These are phyloP conservation scores for Fraxinus greggii DNA, from an alignment of 305 asterid genomes.

Conservation along the genomic window DNA sequence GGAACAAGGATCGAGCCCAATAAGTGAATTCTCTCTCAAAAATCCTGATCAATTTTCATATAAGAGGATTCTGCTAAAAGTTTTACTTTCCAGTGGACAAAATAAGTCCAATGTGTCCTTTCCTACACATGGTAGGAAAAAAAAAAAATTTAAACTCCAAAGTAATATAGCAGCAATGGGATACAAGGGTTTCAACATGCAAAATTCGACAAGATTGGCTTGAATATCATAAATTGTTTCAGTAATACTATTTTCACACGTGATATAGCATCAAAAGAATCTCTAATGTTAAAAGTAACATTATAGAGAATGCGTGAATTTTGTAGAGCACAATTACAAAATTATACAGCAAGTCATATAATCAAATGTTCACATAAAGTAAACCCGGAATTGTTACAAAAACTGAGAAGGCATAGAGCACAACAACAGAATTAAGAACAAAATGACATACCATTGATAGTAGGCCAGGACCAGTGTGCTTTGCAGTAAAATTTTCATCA, in stretches of 20 bases:
- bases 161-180: neutral
- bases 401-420: constrained; percentile 10
- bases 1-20: neutral
- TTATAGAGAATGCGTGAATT: neutral
- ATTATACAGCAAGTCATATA: neutral
- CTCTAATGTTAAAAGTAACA: neutral
- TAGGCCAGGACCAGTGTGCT: constrained; percentile 97
- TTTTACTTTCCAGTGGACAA: neutral
- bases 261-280: neutral
- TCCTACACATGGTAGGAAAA: neutral
- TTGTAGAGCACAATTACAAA: neutral
- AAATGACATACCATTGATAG: constrained; percentile 70
- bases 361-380: neutral
- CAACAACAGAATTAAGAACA: constrained; percentile 13
- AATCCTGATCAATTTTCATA: neutral
- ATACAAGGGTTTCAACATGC: neutral
- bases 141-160: neutral
- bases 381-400: constrained; percentile 9
- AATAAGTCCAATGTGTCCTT: neutral
- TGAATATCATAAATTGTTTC: neutral
- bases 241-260: neutral
- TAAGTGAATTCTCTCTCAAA: neutral
- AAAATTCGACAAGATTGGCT: neutral
- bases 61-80: neutral
- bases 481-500: constrained; percentile 91